phyloP scores from a whole-genome alignment of 768 basidiomycete genomes.

The Kondoa subrosea region DNA sequence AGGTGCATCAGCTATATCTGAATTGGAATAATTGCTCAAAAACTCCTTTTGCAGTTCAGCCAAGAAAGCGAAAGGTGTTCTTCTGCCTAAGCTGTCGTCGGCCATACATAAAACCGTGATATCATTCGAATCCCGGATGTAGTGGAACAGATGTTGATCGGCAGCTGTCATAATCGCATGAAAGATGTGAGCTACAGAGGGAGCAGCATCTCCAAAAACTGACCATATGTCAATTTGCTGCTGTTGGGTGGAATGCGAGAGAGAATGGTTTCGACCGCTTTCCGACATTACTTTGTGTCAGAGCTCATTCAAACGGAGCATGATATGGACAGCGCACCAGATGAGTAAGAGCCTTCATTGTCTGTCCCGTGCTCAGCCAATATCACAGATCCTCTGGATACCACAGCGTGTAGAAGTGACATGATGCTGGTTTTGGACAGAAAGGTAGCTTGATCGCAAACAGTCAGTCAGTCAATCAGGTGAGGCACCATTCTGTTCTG shows the following conservation, averaged over 20 bases:
- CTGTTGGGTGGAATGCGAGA: slow-evolving; percentile 88
- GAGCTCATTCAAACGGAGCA: not conserved
- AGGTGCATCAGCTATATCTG: slow-evolving; percentile 32
- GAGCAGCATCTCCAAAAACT: not conserved
- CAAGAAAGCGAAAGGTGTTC: slow-evolving; percentile 88
- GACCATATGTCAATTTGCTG: slow-evolving; percentile 36
- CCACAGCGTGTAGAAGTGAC: slow-evolving; percentile 20
- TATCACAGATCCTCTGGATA: slow-evolving; percentile 13
- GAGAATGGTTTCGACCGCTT: slow-evolving; percentile 49
- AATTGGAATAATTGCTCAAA: slow-evolving; percentile 28
- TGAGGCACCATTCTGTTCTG: too few relatives aligned
- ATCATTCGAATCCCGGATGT: slow-evolving; percentile 11
- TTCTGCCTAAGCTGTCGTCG: slow-evolving; percentile 73
- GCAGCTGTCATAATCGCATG: slow-evolving; percentile 4
- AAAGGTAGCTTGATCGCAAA: too few relatives aligned
- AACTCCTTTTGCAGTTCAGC: slow-evolving; percentile 53
- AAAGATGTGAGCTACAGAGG: not conserved
- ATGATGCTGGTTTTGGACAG: slow-evolving; percentile 6
- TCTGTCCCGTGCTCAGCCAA: slow-evolving; percentile 15
- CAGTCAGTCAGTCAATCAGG: too few relatives aligned
- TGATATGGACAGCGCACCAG: not conserved
- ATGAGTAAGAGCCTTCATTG: not conserved
- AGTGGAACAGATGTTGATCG: slow-evolving; percentile 27
- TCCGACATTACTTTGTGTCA: not conserved
- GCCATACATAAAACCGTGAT: slow-evolving; percentile 81